These are phyloP conservation scores for Chamaenerion angustifolium DNA, from an alignment of 345 rosid species.

Conservation along the genomic window DNA sequence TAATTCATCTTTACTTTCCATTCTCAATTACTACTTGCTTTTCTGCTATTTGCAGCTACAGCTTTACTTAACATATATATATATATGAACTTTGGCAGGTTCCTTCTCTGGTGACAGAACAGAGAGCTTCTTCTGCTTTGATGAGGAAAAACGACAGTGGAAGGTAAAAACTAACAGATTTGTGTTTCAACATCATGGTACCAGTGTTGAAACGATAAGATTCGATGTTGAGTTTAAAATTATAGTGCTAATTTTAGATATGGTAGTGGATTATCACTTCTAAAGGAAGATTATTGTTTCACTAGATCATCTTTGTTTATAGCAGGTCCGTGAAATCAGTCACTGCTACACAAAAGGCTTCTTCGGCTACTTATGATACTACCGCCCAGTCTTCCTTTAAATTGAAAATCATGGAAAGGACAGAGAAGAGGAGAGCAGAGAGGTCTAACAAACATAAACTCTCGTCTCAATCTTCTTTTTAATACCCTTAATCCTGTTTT, in stretches of 20 bases:
- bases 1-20: conserved; percentile 4
- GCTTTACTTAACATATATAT: not conserved
- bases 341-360: conserved; percentile 24
- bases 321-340: conserved; percentile 21
- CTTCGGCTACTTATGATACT: conserved; percentile 16
- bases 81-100: conserved; percentile 18
- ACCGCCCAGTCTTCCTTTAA: conserved; percentile 27
- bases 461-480: not conserved
- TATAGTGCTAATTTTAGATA: no score
- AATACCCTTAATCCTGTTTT: not conserved
- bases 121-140: conserved; percentile 21
- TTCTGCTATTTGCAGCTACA: no score
- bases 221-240: no score
- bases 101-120: conserved; percentile 24
- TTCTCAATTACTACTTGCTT: no score
- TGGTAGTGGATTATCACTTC: no score
- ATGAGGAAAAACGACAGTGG: conserved; percentile 34
- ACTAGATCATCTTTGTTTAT: conserved; percentile 5
- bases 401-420: conserved; percentile 21
- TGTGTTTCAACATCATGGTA: no score
- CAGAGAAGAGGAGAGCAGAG: conserved; percentile 35
- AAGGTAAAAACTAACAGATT: conserved; percentile 34
- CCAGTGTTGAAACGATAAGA: not conserved
- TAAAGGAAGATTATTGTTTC: no score
- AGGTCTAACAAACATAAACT: conserved; percentile 7